These are phyloP conservation scores for Pichia gijzeniarum DNA, from an alignment of 805 yeast species.

Conservation along the genomic window DNA sequence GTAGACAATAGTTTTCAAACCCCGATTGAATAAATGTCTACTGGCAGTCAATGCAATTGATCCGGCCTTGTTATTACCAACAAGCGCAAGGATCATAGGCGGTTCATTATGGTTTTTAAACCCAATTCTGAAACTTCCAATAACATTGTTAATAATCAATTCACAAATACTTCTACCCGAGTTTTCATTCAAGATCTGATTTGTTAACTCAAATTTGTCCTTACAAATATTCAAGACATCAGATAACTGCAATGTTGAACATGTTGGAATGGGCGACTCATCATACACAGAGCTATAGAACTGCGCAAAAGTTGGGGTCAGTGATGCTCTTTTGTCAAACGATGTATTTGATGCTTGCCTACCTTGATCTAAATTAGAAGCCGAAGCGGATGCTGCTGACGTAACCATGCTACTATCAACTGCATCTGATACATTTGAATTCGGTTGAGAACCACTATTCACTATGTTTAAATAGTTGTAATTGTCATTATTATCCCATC, in stretches of 20 bases:
- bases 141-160: conserved; percentile 53
- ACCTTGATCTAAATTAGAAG: neutral
- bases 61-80: conserved; percentile 74
- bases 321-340: conserved; percentile 5
- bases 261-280: conserved; percentile 42
- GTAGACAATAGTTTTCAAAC: conserved; percentile 58
- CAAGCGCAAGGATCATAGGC: conserved; percentile 64
- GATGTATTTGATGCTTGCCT: conserved; percentile 5
- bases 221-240: conserved; percentile 62
- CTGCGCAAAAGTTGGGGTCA: conserved; percentile 11
- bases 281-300: conserved; percentile 17
- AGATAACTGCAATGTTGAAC: conserved; percentile 71
- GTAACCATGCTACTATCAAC: neutral
- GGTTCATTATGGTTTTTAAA: conserved; percentile 69
- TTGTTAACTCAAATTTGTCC: conserved; percentile 47
- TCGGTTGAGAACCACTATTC: neutral
- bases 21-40: conserved; percentile 69
- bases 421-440: neutral
- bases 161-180: conserved; percentile 62
- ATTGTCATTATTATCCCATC: conserved; percentile 41
- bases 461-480: conserved; percentile 6
- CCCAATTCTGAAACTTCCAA: conserved; percentile 62
- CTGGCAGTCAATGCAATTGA: conserved; percentile 72
- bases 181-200: conserved; percentile 48
- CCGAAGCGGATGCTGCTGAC: neutral